Conservation (phyloP, 1,139 yeast genomes). For the Pichia sorboxylosa region DNA sequence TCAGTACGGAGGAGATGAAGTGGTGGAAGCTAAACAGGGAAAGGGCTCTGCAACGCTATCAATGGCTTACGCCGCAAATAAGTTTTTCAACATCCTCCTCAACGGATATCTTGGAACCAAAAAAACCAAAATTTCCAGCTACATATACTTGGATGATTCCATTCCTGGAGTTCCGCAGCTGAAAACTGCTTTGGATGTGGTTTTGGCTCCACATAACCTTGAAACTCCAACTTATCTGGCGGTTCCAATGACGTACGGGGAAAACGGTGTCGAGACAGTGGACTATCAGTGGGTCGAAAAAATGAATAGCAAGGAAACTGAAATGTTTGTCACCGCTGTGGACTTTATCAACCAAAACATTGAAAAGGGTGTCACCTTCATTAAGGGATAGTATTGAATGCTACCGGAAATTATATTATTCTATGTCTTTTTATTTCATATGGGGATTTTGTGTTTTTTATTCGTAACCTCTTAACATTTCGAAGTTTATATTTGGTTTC, state of each 20-base stretch:
- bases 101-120: constrained; percentile 9
- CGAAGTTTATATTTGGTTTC: no score
- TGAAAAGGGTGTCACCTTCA: constrained; percentile 7
- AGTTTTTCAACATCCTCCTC: constrained; percentile 54
- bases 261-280: constrained; percentile 44
- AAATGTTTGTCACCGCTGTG: constrained; percentile 31
- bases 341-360: constrained; percentile 10
- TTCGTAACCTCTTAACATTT: no score
- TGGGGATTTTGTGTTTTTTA: no score
- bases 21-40: constrained; percentile 90
- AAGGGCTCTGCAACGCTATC: constrained; percentile 90
- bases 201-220: constrained; percentile 29
- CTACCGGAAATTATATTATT: no score
- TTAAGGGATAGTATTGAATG: background rate
- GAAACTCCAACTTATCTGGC: constrained; percentile 30
- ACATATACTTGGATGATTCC: constrained; percentile 35
- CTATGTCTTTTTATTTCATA: no score
- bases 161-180: constrained; percentile 30
- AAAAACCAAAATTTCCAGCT: constrained; percentile 36
- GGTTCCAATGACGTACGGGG: constrained; percentile 49
- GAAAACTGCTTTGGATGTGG: constrained; percentile 25
- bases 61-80: constrained; percentile 93
- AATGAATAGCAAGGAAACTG: constrained; percentile 46
- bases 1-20: constrained; percentile 96
- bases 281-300: constrained; percentile 40